Percentiles rank a stretch among this genome's conserved stretches.
Conservation (phyloP, 208 protist genomes). For the Trypanosoma melophagium region DNA sequence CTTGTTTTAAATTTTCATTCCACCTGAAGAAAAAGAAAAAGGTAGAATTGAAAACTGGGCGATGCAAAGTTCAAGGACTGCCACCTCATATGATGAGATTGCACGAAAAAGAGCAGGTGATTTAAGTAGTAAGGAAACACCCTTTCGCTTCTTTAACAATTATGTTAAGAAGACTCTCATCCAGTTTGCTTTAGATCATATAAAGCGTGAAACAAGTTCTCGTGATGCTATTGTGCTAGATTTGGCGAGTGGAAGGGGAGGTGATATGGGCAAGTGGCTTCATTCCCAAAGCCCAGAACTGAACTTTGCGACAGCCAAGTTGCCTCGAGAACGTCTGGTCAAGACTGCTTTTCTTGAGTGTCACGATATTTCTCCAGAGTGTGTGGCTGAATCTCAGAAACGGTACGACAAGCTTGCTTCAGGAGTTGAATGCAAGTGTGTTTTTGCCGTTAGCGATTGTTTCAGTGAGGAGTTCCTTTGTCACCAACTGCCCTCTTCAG, state of each 20-base stretch:
- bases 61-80: slow-evolving; percentile 26
- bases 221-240: slow-evolving; percentile 55
- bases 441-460: slow-evolving; percentile 79
- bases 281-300: slow-evolving; percentile 61
- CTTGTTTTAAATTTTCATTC: slow-evolving; percentile 16
- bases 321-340: slow-evolving; percentile 18
- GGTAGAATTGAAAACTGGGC: slow-evolving; percentile 3
- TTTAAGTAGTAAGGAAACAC: slow-evolving; percentile 54
- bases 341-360: slow-evolving; percentile 34
- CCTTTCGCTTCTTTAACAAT: slow-evolving; percentile 88
- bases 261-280: slow-evolving; percentile 90
- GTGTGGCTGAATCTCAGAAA: slow-evolving; percentile 63
- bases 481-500: slow-evolving; percentile 30
- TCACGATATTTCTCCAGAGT: slow-evolving; percentile 79
- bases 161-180: slow-evolving; percentile 86
- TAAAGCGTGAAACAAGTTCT: slow-evolving; percentile 9
- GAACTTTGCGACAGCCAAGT: slow-evolving; percentile 23
- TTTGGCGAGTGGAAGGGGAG: slow-evolving; percentile 77
- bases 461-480: slow-evolving; percentile 62
- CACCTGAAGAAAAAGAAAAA: neutral
- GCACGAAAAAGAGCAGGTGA: slow-evolving; percentile 52
- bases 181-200: slow-evolving; percentile 65
- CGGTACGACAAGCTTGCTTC: slow-evolving; percentile 38
- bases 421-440: slow-evolving; percentile 29
- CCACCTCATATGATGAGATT: slow-evolving; percentile 71